phyloP scores from a whole-genome alignment of 2,329 filamentous ascomycete genomes.

The Xylaria sp. region DNA sequence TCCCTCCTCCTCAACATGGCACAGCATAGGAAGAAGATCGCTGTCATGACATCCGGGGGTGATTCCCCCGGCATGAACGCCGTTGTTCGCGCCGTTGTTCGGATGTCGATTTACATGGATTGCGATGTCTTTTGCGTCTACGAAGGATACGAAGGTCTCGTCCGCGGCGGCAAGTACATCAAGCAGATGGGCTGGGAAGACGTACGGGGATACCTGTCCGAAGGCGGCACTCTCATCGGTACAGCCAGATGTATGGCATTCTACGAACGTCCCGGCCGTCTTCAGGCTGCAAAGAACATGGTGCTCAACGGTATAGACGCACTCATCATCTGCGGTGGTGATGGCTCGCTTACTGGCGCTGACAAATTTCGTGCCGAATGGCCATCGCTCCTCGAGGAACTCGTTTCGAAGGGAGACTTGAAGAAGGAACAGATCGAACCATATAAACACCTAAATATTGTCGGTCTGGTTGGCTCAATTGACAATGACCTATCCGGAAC shows the following conservation, averaged over 20 bases:
- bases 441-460: conserved; percentile 91
- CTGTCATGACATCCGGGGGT: conserved; percentile 92
- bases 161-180: conserved; percentile 89
- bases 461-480: conserved; percentile 95
- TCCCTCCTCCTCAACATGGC: conserved; percentile 53
- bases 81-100: conserved; percentile 88
- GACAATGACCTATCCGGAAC: conserved; percentile 98
- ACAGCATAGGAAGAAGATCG: conserved; percentile 74
- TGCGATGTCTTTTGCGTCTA: conserved; percentile 86
- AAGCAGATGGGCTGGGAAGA: conserved; percentile 90
- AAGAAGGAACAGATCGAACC: conserved; percentile 76
- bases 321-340: conserved; percentile 95
- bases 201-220: conserved; percentile 91
- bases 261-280: conserved; percentile 85
- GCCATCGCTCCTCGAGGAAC: conserved; percentile 86
- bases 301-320: conserved; percentile 93
- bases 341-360: conserved; percentile 94
- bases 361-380: conserved; percentile 94
- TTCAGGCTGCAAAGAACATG: conserved; percentile 93
- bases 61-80: conserved; percentile 97
- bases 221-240: conserved; percentile 95
- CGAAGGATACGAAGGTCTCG: conserved; percentile 96
- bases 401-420: conserved; percentile 79
- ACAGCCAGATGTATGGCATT: conserved; percentile 94
- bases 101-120: conserved; percentile 86